phyloP scores from a whole-genome alignment of 768 basidiomycete species.

The Leccinum obscurum region DNA sequence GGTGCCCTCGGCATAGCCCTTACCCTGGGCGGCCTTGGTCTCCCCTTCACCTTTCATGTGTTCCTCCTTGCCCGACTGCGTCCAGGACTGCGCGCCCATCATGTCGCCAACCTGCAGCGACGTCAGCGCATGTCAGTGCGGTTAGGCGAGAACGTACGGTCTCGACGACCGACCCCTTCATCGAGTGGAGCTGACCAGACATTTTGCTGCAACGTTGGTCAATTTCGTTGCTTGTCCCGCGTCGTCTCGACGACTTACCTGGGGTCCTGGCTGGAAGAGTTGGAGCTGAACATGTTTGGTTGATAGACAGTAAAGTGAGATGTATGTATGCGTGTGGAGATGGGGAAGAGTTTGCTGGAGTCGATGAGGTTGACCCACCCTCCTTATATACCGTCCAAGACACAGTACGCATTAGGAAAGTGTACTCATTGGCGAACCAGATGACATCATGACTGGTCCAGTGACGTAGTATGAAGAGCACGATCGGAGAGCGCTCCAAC shows the following conservation, averaged over 20 bases:
- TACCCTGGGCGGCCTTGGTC: constrained; percentile 46
- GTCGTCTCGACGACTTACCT: constrained; percentile 22
- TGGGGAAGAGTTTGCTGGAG: constrained; percentile 4
- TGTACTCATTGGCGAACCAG: constrained; percentile 11
- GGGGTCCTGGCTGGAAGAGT: constrained; percentile 24
- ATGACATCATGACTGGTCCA: constrained; percentile 32
- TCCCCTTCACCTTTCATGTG: constrained; percentile 49
- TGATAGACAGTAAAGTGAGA: not conserved
- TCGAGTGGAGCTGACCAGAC: constrained; percentile 37
- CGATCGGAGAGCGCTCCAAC: not conserved
- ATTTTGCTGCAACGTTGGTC: constrained; percentile 29
- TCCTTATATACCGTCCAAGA: constrained; percentile 30
- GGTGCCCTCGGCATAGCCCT: constrained; percentile 52
- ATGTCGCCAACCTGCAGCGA: constrained; percentile 40
- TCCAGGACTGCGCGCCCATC: constrained; percentile 44
- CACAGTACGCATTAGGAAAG: constrained; percentile 31
- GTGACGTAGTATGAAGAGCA: constrained; percentile 22
- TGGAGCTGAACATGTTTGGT: constrained; percentile 4
- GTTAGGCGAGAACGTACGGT: constrained; percentile 20
- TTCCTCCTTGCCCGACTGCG: constrained; percentile 48
- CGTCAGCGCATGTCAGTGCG: not conserved
- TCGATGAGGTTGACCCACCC: not conserved
- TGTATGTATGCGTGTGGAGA: not conserved
- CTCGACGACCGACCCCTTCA: constrained; percentile 39
- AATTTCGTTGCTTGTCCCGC: not conserved